Evolutionary conservation across 164 flowering plant species (phyloP).

Genomic region (Houttuynia cordata): DNA sequence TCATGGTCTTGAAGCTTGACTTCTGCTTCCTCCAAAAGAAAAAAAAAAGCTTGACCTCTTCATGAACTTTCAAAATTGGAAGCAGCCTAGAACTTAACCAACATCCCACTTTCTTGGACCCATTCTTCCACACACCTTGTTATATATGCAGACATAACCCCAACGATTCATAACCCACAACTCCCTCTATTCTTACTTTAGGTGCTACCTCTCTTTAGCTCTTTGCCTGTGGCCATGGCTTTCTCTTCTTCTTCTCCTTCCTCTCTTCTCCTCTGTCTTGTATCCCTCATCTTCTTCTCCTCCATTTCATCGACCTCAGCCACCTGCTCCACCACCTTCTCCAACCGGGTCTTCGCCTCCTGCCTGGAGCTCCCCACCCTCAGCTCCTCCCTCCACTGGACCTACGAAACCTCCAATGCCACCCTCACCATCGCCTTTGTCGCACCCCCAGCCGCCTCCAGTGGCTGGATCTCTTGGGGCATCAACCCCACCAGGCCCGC

Average conservation of each 20-base stretch:
- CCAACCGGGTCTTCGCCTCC: conserved; percentile 7
- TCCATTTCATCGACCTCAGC: neutral
- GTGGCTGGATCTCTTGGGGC: conserved; percentile 56
- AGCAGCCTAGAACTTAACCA: too few species aligned
- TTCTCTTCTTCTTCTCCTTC: neutral
- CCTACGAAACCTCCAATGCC: conserved; percentile 21
- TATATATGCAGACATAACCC: too few species aligned
- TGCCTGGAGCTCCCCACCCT: conserved; percentile 21
- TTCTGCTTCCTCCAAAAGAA: too few species aligned
- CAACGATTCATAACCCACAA: too few species aligned
- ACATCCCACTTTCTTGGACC: too few species aligned
- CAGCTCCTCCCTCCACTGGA: conserved; percentile 19
- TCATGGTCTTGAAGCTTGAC: too few species aligned
- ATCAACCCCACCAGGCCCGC: conserved; percentile 34
- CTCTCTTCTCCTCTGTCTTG: neutral
- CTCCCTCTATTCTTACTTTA: too few species aligned
- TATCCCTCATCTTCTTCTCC: neutral
- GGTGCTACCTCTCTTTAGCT: neutral
- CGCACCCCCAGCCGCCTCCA: conserved; percentile 23
- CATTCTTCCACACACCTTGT: too few species aligned
- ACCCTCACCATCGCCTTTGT: conserved; percentile 33
- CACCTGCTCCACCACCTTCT: conserved; percentile 16
- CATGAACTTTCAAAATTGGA: too few species aligned
- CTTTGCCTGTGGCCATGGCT: neutral
- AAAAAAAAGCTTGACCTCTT: too few species aligned